Percentiles rank a stretch among this genome's conserved stretches.
These are phyloP conservation scores for Arthroderma sp. DNA, from an alignment of 2,329 filamentous ascomycete genomes.

Conservation along the genomic window DNA sequence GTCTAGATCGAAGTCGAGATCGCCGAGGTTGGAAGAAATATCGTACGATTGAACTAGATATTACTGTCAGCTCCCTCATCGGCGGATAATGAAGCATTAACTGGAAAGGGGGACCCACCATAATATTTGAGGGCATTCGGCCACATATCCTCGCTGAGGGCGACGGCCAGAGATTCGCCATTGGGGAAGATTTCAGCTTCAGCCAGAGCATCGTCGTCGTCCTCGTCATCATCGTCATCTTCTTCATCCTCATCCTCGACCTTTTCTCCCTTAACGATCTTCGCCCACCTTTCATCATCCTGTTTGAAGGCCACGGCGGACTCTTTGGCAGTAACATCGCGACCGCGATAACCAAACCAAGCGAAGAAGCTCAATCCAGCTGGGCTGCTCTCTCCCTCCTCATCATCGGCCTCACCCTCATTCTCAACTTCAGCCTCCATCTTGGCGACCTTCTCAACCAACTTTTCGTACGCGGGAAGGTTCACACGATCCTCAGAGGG, in stretches of 20 bases:
- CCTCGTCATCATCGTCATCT: conserved; percentile 46
- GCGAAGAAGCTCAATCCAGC: conserved; percentile 70
- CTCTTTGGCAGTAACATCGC: conserved; percentile 60
- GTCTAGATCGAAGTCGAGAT: conserved; percentile 50
- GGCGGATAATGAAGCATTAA: too few relatives aligned
- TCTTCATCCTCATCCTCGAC: conserved; percentile 35
- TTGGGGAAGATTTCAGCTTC: conserved; percentile 76
- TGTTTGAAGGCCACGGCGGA: conserved; percentile 48
- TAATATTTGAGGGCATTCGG: conserved; percentile 82
- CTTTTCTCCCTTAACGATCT: conserved; percentile 38
- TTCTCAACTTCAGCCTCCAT: conserved; percentile 24
- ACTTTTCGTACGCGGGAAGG: conserved; percentile 39
- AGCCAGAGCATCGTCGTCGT: conserved; percentile 49
- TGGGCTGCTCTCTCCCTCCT: conserved; percentile 38
- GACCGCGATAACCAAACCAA: conserved; percentile 70
- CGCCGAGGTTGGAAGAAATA: conserved; percentile 44
- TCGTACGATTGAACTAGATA: conserved; percentile 55
- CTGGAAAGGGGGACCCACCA: conserved; percentile 44
- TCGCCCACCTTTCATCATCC: conserved; percentile 45
- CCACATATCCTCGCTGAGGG: conserved; percentile 78
- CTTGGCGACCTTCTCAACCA: conserved; percentile 38
- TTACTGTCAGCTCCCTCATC: conserved; percentile 14
- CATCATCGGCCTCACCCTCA: conserved; percentile 25
- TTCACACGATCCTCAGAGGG: conserved; percentile 38
- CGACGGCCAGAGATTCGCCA: conserved; percentile 68